Conservation (phyloP, 768 basidiomycete species). For the Leccinum olivaceopallidum region DNA sequence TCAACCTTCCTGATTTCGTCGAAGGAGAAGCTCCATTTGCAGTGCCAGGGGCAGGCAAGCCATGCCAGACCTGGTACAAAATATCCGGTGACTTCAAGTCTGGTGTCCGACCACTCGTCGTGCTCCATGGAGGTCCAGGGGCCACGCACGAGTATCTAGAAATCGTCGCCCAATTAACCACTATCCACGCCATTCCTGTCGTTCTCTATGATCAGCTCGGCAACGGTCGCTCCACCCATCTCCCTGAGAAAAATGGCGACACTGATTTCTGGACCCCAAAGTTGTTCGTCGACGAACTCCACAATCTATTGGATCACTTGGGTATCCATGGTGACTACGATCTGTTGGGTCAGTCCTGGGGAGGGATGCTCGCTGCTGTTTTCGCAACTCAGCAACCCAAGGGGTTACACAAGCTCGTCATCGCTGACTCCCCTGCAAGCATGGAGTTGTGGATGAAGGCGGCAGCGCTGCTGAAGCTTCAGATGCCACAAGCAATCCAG, state of each 20-base stretch:
- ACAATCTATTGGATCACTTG: constrained; percentile 46
- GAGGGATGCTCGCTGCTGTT: constrained; percentile 46
- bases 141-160: constrained; percentile 43
- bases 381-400: constrained; percentile 38
- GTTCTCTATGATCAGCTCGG: constrained; percentile 61
- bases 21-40: constrained; percentile 33
- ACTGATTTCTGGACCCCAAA: constrained; percentile 48
- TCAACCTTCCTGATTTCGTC: constrained; percentile 29
- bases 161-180: constrained; percentile 39
- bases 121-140: constrained; percentile 58
- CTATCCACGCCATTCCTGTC: constrained; percentile 42
- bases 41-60: constrained; percentile 30
- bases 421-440: constrained; percentile 47
- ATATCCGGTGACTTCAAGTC: constrained; percentile 44
- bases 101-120: constrained; percentile 43
- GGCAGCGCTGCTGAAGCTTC: constrained; percentile 29
- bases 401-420: constrained; percentile 47
- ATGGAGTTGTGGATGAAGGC: constrained; percentile 44
- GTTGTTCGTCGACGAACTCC: constrained; percentile 54
- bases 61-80: constrained; percentile 52
- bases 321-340: constrained; percentile 44
- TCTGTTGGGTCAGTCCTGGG: constrained; percentile 43
- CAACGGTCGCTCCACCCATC: constrained; percentile 53
- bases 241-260: constrained; percentile 46
- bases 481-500: constrained; percentile 43